These are phyloP conservation scores for Aspergillus diversus DNA, from an alignment of 495 filamentous ascomycete species.

Conservation along the genomic window DNA sequence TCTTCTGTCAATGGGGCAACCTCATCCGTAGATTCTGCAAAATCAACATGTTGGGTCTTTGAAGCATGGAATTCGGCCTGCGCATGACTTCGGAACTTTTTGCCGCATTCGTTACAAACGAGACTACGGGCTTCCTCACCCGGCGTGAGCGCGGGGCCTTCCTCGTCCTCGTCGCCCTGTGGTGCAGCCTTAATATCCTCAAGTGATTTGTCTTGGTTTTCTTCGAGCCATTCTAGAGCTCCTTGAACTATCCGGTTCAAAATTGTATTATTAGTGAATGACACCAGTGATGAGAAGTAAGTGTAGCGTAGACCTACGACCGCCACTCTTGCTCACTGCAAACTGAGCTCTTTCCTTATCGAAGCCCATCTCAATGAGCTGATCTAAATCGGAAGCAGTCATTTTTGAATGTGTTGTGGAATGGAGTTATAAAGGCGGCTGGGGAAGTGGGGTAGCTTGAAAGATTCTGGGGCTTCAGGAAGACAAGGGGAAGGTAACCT, in stretches of 20 bases:
- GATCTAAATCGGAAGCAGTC: slow-evolving; percentile 73
- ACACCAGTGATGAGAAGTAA: neutral
- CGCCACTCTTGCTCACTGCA: slow-evolving; percentile 77
- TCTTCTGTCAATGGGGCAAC: slow-evolving; percentile 89
- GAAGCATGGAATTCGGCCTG: slow-evolving; percentile 89
- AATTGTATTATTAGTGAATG: neutral
- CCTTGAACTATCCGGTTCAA: slow-evolving; percentile 66
- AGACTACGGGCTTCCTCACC: slow-evolving; percentile 67
- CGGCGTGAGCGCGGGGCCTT: slow-evolving; percentile 58
- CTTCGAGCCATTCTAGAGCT: slow-evolving; percentile 92
- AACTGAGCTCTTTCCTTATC: slow-evolving; percentile 77
- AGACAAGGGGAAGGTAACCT: neutral
- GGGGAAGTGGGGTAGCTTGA: slow-evolving; percentile 7
- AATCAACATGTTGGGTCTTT: slow-evolving; percentile 88
- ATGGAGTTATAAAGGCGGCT: neutral
- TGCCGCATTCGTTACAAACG: slow-evolving; percentile 90
- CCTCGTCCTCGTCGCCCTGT: slow-evolving; percentile 26
- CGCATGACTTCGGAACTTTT: slow-evolving; percentile 79
- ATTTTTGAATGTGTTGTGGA: slow-evolving; percentile 43
- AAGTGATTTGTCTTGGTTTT: slow-evolving; percentile 79
- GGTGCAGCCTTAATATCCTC: slow-evolving; percentile 68
- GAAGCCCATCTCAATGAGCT: slow-evolving; percentile 94
- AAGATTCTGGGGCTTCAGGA: neutral
- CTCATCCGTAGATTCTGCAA: slow-evolving; percentile 90
- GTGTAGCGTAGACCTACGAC: slow-evolving; percentile 56